Evolutionary conservation across 306 rosid genomes (phyloP).

Genomic region (Cotoneaster glaucophyllus): DNA sequence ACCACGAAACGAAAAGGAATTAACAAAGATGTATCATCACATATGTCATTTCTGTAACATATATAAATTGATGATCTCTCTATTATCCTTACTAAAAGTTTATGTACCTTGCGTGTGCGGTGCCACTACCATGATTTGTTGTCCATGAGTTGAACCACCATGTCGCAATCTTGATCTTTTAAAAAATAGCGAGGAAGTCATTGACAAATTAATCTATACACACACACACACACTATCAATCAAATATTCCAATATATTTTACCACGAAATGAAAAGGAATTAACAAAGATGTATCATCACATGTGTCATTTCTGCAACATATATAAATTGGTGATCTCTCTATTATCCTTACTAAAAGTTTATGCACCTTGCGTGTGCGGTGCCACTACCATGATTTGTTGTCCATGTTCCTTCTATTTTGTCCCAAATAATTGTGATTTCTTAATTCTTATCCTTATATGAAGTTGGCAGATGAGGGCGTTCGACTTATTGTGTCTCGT

Average conservation of each 20-base stretch:
- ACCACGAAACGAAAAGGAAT: neutral
- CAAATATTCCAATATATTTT: neutral
- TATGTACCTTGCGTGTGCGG: neutral
- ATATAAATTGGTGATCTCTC: neutral
- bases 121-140: neutral
- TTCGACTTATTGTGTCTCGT: neutral
- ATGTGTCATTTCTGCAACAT: neutral
- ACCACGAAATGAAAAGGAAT: neutral
- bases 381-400: neutral
- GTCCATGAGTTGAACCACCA: too few relatives aligned
- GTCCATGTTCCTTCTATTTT: neutral
- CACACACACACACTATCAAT: neutral
- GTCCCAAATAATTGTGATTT: neutral
- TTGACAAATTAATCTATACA: too few relatives aligned
- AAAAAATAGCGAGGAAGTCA: too few relatives aligned
- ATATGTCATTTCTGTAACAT: neutral
- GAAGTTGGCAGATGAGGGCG: neutral
- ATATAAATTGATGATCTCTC: neutral
- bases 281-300: neutral
- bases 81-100: neutral
- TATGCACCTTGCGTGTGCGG: slow-evolving; percentile 1
- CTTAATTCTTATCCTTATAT: neutral
- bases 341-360: neutral
- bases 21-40: neutral
- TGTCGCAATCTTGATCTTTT: too few relatives aligned